These are phyloP conservation scores for Ormosia semicastrata DNA, from an alignment of 306 rosid genomes.

Conservation along the genomic window DNA sequence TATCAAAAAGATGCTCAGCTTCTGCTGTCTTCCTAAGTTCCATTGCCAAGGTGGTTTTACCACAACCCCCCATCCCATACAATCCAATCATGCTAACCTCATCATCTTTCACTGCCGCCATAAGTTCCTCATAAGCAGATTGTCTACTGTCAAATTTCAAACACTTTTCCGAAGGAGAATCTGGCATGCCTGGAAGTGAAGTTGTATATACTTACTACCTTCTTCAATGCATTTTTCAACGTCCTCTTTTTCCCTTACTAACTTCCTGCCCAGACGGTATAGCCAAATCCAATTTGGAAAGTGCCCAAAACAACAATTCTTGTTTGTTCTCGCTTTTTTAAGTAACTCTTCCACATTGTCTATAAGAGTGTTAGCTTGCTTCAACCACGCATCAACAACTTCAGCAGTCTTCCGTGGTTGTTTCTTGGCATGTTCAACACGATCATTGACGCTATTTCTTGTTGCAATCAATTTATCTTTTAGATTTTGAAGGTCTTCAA, in stretches of 20 bases:
- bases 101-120: constrained; percentile 1
- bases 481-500: not conserved
- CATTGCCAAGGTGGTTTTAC: constrained; percentile 22
- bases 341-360: not conserved
- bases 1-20: not conserved
- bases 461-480: not conserved
- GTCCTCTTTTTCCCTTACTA: not conserved
- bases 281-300: constrained; percentile 22
- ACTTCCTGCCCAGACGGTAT: not conserved
- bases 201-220: not conserved
- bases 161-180: not conserved
- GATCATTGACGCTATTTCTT: not conserved
- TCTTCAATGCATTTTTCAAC: not conserved
- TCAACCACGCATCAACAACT: not conserved
- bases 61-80: constrained; percentile 17
- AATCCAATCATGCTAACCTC: not conserved
- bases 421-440: not conserved
- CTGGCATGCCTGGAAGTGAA: not conserved
- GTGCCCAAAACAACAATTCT: not conserved
- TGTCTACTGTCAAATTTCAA: not conserved
- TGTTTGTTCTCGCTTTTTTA: not conserved
- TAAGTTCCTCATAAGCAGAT: not conserved
- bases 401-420: not conserved
- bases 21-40: not conserved
- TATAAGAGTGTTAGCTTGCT: not conserved